These are phyloP conservation scores for Aspergillus ibericus DNA, from an alignment of 2,329 filamentous ascomycete species.

Conservation along the genomic window DNA sequence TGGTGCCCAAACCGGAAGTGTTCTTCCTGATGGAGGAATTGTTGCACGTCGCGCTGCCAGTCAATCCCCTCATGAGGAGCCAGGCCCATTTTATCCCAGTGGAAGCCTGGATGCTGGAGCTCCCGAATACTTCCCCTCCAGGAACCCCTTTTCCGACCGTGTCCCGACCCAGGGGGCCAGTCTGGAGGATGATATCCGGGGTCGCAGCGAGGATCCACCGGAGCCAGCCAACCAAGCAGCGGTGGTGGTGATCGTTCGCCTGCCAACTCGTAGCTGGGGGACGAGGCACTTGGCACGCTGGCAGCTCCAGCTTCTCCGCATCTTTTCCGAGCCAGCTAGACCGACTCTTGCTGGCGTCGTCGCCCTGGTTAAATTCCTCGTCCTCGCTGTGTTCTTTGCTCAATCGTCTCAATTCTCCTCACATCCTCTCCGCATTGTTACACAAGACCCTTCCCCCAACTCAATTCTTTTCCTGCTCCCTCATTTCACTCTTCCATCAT, in stretches of 20 bases:
- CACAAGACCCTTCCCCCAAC: neutral
- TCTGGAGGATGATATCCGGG: conserved; percentile 1
- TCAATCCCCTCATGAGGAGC: neutral
- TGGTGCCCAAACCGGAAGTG: neutral
- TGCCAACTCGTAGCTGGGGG: neutral
- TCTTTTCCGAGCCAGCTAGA: conserved; percentile 7
- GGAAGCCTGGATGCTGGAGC: neutral
- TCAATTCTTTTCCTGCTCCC: neutral
- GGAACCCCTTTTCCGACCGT: conserved; percentile 17
- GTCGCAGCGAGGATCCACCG: conserved; percentile 6
- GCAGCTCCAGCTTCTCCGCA: conserved; percentile 2
- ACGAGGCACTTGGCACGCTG: neutral
- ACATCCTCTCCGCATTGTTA: neutral
- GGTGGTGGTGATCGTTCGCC: neutral
- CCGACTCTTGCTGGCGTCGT: conserved; percentile 11
- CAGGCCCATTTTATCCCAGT: neutral
- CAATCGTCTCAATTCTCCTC: neutral
- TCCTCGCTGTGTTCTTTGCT: neutral
- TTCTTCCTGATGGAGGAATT: neutral
- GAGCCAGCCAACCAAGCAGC: neutral
- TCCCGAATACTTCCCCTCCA: conserved; percentile 8
- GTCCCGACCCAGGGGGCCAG: neutral
- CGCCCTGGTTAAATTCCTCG: conserved; percentile 9
- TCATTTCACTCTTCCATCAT: neutral
- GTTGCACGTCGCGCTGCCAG: neutral